Evolutionary conservation across 805 yeast species (phyloP), one percentile per base, ranked within the genome.

Genomic region (Ogataea salicorniae): DNA sequence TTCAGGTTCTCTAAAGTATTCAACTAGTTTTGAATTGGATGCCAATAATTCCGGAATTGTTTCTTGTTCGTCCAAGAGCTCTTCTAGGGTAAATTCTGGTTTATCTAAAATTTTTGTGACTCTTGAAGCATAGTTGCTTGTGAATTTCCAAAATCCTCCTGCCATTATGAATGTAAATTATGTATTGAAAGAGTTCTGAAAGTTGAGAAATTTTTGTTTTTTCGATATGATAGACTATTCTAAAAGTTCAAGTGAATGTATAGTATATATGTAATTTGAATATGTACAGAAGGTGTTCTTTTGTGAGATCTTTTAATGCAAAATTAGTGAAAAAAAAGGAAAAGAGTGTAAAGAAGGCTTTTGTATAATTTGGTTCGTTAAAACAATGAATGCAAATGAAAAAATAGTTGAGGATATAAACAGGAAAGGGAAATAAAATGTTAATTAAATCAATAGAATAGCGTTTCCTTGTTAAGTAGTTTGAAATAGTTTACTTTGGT

Each of bases 1-100:
- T 45, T 82, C 86, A 15, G 94, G 90, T 60, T 87, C 87, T 52
- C 92, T 76, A 46, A 94, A 71, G 58, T 83, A 83, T 58, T 89
- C 94, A 37, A 91, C 73, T 43, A 94, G 74, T 60, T 85, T 84
- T 40, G 83, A 75, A 63, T 86, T 86, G 17, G 89, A 82, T 20
- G 84, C 79, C 52, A 84, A 68, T 35, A 88, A 69, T 61, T 87
- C 94, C 48, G 86, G 86, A 26, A 86, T 71, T 29, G 88, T 66
- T 49, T 84, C 91, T 41, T 80, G 84, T 56, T 87, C 92, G 60
- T 85, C 90, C 51, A 88, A 69, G 40, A 88, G 66, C 42, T 83
- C 84, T 41, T 77, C 80, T 49, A 81, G 64, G 5, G 68, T 62
- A 52, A 68, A 71, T 48, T 75, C 73, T 5, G 73, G 72, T 47